Conservation (phyloP, 495 filamentous ascomycete species). For the Penicillium salamii region DNA sequence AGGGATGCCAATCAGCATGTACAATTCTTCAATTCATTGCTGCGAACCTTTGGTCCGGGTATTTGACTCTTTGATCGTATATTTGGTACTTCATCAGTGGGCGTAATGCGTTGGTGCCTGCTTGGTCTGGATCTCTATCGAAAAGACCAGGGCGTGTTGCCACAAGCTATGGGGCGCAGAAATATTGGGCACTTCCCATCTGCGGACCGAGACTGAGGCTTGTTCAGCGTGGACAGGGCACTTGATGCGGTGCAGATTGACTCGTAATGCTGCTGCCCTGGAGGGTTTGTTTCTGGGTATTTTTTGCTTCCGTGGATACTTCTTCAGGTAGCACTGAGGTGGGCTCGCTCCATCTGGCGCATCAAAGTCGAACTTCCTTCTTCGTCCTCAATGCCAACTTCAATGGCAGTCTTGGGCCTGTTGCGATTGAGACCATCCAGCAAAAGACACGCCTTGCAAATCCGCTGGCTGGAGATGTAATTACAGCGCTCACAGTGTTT, state of each 20-base stretch:
- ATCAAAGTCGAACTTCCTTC: conserved; percentile 53
- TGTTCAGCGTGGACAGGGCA: too few relatives aligned
- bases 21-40: background rate
- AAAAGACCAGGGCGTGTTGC: too few relatives aligned
- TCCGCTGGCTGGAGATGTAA: conserved; percentile 91
- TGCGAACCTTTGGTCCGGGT: too few relatives aligned
- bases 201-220: too few relatives aligned
- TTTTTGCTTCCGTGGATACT: background rate
- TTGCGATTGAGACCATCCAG: conserved; percentile 92
- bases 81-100: background rate
- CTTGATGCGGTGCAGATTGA: too few relatives aligned
- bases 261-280: too few relatives aligned
- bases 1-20: background rate
- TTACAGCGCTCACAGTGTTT: conserved; percentile 85
- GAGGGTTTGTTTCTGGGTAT: background rate
- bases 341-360: conserved; percentile 53
- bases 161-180: too few relatives aligned
- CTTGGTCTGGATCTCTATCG: too few relatives aligned
- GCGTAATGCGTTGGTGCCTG: too few relatives aligned
- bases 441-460: conserved; percentile 91
- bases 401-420: conserved; percentile 72
- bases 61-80: background rate
- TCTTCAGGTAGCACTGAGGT: conserved; percentile 38
- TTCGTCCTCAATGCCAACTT: conserved; percentile 53
- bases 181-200: too few relatives aligned